Percentiles rank a stretch among this genome's conserved stretches.
phyloP scores from a whole-genome alignment of 1,139 yeast genomes.

The Scheffersomyces segobiensis region DNA sequence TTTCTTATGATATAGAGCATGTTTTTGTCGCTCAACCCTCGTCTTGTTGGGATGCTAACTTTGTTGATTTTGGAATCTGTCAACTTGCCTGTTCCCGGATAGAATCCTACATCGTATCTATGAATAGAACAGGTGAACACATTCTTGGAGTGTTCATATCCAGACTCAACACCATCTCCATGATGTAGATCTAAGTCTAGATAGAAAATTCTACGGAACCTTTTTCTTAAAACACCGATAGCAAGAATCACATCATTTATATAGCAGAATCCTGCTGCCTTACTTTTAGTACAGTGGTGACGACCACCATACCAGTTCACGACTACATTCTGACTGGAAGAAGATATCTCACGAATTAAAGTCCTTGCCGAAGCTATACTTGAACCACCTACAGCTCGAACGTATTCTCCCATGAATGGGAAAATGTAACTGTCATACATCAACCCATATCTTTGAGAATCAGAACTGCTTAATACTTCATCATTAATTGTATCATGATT shows the following conservation, averaged over 20 bases:
- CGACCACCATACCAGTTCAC: conserved; percentile 83
- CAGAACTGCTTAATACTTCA: not conserved
- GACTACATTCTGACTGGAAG: conserved; percentile 32
- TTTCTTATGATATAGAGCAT: conserved; percentile 37
- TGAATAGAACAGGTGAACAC: conserved; percentile 69
- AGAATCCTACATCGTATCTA: conserved; percentile 64
- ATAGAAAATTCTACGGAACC: conserved; percentile 54
- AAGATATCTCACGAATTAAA: conserved; percentile 14
- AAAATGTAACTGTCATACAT: conserved; percentile 68
- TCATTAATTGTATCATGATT: not conserved
- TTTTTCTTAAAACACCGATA: conserved; percentile 46
- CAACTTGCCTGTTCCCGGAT: conserved; percentile 66
- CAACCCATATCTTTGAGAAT: conserved; percentile 36
- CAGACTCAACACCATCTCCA: conserved; percentile 77
- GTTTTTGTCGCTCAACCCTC: conserved; percentile 54
- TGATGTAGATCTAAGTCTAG: conserved; percentile 76
- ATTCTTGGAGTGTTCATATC: conserved; percentile 56
- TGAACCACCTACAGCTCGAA: conserved; percentile 55
- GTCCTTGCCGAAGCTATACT: conserved; percentile 52
- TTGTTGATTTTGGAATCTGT: conserved; percentile 28
- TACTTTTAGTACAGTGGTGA: conserved; percentile 61
- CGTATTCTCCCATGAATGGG: conserved; percentile 52
- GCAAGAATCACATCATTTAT: conserved; percentile 65
- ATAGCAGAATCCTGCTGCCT: conserved; percentile 75
- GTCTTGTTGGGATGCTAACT: conserved; percentile 57